Conservation (phyloP, 345 rosid species). For the Citrus inodora region DNA sequence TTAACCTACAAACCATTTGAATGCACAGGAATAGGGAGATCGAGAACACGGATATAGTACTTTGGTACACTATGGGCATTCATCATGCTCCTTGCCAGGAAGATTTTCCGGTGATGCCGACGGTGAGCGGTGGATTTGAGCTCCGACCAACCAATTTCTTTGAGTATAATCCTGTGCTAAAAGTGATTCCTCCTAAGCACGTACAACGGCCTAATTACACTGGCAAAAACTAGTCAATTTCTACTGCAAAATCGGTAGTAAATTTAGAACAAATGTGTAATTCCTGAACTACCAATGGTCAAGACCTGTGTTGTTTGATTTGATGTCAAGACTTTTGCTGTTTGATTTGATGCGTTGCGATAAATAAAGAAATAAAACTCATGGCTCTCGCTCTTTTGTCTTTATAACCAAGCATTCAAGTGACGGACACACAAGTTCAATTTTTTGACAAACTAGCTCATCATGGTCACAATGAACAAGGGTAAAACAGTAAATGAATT, state of each 20-base stretch:
- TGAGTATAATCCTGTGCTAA: slow-evolving; percentile 26
- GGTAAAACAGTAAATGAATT: neutral
- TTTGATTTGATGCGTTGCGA: neutral
- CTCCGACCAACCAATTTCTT: slow-evolving; percentile 24
- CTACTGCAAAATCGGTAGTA: neutral
- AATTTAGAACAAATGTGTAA: no score
- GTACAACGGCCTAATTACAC: neutral
- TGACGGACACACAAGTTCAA: no score
- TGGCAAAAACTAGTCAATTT: neutral
- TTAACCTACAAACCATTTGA: no score
- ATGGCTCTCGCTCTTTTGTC: neutral
- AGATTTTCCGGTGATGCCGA: slow-evolving; percentile 32
- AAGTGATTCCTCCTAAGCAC: slow-evolving; percentile 8
- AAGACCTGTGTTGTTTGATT: neutral
- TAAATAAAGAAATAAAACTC: no score
- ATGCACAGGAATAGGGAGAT: slow-evolving; percentile 15
- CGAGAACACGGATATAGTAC: slow-evolving; percentile 28
- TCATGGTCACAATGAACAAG: slow-evolving; percentile 3
- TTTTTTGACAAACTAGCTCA: neutral
- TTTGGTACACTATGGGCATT: slow-evolving; percentile 27
- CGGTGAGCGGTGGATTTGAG: slow-evolving; percentile 22
- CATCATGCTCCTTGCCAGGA: slow-evolving; percentile 32
- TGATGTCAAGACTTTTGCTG: neutral
- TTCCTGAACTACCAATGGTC: neutral
- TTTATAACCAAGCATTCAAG: no score